Evolutionary conservation across 257 asterid genomes (phyloP).

Genomic region (Solanum etuberosum): DNA sequence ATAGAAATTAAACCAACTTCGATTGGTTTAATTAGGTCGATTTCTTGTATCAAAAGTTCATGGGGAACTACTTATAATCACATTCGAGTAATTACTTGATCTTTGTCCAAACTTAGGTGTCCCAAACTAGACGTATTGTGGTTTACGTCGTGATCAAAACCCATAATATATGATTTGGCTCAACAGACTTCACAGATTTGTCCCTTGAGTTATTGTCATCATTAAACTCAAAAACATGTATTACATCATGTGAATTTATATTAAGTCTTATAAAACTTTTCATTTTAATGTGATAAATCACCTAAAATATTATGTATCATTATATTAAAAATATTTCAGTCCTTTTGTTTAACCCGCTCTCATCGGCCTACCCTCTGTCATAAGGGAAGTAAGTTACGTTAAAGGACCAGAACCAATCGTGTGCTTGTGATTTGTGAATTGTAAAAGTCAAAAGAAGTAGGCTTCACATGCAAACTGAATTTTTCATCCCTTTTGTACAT

Average conservation of each 20-base stretch:
- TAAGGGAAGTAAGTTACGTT: not conserved
- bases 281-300: not conserved
- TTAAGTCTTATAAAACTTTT: not conserved
- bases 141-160: not conserved
- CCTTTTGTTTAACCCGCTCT: not conserved
- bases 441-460: constrained; percentile 3
- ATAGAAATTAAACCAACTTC: not conserved
- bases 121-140: not conserved
- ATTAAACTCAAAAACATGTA: not conserved
- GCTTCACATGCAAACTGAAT: constrained; percentile 4
- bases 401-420: not conserved
- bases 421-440: not conserved
- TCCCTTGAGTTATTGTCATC: not conserved
- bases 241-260: not conserved
- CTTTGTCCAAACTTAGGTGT: not conserved
- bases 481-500: not conserved
- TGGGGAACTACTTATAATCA: not conserved
- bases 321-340: not conserved
- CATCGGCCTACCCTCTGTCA: not conserved
- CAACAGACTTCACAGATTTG: not conserved
- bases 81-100: no score
- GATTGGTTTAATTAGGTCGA: not conserved
- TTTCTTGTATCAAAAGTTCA: not conserved
- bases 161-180: not conserved
- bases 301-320: not conserved